phyloP scores from a whole-genome alignment of 1,139 yeast species.

The Pichia sp. region DNA sequence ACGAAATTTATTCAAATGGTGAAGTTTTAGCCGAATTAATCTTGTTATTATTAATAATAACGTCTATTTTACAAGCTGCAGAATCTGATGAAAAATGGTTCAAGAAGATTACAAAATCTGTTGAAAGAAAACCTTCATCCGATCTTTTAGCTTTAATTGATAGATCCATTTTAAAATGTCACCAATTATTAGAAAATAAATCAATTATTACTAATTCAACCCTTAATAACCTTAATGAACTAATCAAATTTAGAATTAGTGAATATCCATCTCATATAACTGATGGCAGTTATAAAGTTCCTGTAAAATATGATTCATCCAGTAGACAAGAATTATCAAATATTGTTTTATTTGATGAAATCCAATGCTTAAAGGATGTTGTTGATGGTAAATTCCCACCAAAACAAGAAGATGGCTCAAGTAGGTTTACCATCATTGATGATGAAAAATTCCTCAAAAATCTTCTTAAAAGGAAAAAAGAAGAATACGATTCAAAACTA shows the following conservation, averaged over 20 bases:
- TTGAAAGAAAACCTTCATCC: slow-evolving; percentile 20
- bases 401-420: slow-evolving; percentile 9
- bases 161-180: slow-evolving; percentile 42
- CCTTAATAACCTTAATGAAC: slow-evolving; percentile 30
- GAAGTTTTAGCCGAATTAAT: slow-evolving; percentile 54
- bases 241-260: slow-evolving; percentile 34
- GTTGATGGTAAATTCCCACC: slow-evolving; percentile 19
- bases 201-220: slow-evolving; percentile 36
- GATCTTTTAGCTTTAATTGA: slow-evolving; percentile 35
- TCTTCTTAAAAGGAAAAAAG: slow-evolving; percentile 46
- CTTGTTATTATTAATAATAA: slow-evolving; percentile 46
- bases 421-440: slow-evolving; percentile 36
- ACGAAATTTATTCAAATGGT: slow-evolving; percentile 54
- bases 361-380: slow-evolving; percentile 35
- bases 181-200: slow-evolving; percentile 40
- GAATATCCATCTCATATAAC: slow-evolving; percentile 36
- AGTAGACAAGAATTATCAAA: slow-evolving; percentile 42
- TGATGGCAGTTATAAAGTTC: slow-evolving; percentile 15
- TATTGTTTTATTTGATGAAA: slow-evolving; percentile 50
- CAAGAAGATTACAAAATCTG: slow-evolving; percentile 26
- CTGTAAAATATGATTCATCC: slow-evolving; percentile 16
- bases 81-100: slow-evolving; percentile 30
- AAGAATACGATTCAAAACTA: slow-evolving; percentile 18
- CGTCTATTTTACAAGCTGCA: slow-evolving; percentile 38
- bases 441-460: slow-evolving; percentile 55